phyloP scores from a whole-genome alignment of 306 rosid genomes.

The Sicyos edulis region DNA sequence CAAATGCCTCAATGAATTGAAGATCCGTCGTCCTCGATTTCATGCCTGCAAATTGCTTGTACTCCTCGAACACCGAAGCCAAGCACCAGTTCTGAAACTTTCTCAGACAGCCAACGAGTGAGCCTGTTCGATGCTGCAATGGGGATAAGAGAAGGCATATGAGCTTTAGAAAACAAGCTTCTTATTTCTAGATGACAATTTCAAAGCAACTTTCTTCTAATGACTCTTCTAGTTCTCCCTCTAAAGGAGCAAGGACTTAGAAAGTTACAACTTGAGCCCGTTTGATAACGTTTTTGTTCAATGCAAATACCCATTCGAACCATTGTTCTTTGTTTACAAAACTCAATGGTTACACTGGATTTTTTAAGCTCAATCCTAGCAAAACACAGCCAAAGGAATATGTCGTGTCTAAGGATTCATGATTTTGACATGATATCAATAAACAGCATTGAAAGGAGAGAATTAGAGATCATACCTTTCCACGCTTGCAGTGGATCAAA shows the following conservation, averaged over 20 bases:
- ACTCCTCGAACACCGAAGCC: slow-evolving; percentile 80
- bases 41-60: slow-evolving; percentile 61
- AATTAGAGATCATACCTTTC: slow-evolving; percentile 34
- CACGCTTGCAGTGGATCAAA: slow-evolving; percentile 62
- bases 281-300: not conserved
- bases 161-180: not conserved
- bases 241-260: not conserved
- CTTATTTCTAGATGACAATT: not conserved
- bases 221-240: too few relatives aligned
- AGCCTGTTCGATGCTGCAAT: slow-evolving; percentile 88
- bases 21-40: slow-evolving; percentile 63
- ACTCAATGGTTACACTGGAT: not conserved
- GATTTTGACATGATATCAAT: not conserved
- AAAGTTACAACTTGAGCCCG: not conserved
- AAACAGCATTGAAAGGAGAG: not conserved
- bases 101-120: slow-evolving; percentile 82
- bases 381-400: too few relatives aligned
- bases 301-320: too few relatives aligned
- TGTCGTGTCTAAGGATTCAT: too few relatives aligned
- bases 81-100: slow-evolving; percentile 92
- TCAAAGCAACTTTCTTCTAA: not conserved
- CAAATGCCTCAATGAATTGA: slow-evolving; percentile 63
- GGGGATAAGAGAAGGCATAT: not conserved
- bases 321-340: not conserved
- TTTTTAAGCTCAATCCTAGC: not conserved